Evolutionary conservation across 805 yeast genomes (phyloP), one percentile per base, ranked within the genome.

Genomic region (Yueomyces sp.): DNA sequence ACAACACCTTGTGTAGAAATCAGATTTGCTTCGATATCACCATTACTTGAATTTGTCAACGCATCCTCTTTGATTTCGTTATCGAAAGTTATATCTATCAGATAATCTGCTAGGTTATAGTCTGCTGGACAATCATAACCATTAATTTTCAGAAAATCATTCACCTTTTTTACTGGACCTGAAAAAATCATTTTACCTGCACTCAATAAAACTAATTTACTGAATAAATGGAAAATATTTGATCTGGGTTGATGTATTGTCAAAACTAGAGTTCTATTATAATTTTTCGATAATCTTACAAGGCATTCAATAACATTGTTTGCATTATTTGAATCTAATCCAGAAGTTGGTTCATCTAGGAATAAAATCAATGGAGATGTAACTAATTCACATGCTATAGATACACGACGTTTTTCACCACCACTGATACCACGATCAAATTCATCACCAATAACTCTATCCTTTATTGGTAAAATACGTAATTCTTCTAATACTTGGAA

Each of bases 181-280:
- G 95, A 85, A 57, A 83, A 92, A 2, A 88, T 81, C 59, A 86
- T 66, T 50, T 79, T 78, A 47, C 98, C 97, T 49, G 82, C 82
- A 28, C 95, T 81, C 43, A 92, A 68, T 41, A 92, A 66, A 2
- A 90, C 62, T 41, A 92, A 70, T 53, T 81, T 80, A 57, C 90
- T 96, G 62, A 92, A 92, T 45, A 85, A 65, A 0, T 95, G 80
- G 33, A 92, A 96, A 59, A 92, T 90, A 56, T 92, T 92, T 45
- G 96, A 85, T 56, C 98, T 73, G 8, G 98, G 98, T 59, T 92
- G 98, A 65, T 92, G 98, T 50, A 92, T 92, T 0, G 98, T 86
- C 59, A 92, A 82, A 2, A 92, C 76, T 41, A 92, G 78, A 0
- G 98, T 90, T 57, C 97, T 77, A 47, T 83, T 79, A 60, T 80